Evolutionary conservation across 768 basidiomycete genomes (phyloP).

Genomic region (Hemileccinum rubropunctum): DNA sequence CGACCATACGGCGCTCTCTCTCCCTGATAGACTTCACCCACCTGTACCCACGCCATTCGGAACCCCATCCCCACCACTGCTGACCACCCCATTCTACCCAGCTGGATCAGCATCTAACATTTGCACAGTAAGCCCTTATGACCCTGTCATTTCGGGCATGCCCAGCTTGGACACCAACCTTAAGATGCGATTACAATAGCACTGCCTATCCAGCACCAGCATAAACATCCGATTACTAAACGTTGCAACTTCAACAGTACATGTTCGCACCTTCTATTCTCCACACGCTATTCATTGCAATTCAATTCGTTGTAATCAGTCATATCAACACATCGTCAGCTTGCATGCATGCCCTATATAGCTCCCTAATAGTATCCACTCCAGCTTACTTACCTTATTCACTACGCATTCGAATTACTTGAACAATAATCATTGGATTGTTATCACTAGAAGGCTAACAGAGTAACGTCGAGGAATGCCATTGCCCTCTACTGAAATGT

Average conservation of each 20-base stretch:
- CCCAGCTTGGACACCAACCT: constrained; percentile 10
- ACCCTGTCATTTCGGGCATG: constrained; percentile 12
- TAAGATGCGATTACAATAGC: constrained; percentile 8
- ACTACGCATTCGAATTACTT: constrained; percentile 7
- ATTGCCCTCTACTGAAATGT: background rate
- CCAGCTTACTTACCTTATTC: constrained; percentile 14
- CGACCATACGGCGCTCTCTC: constrained; percentile 8
- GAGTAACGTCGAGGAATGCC: background rate
- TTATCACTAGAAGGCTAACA: background rate
- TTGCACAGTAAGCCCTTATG: constrained; percentile 7
- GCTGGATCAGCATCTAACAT: constrained; percentile 6
- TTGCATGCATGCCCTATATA: constrained; percentile 19
- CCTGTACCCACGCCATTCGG: constrained; percentile 10
- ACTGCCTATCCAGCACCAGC: background rate
- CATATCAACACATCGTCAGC: constrained; percentile 5
- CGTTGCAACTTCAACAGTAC: constrained; percentile 16
- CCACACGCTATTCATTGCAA: constrained; percentile 7
- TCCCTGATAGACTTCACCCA: constrained; percentile 10
- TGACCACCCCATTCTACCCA: constrained; percentile 33
- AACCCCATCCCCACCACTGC: constrained; percentile 25
- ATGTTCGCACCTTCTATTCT: constrained; percentile 12
- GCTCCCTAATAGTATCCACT: constrained; percentile 13
- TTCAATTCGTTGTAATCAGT: constrained; percentile 13
- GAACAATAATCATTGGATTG: constrained; percentile 13
- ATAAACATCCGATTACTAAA: constrained; percentile 4